Evolutionary conservation across 495 filamentous ascomycete species (phyloP), one percentile per base, ranked within the genome.

Genomic region (Lepidopterella palustris): DNA sequence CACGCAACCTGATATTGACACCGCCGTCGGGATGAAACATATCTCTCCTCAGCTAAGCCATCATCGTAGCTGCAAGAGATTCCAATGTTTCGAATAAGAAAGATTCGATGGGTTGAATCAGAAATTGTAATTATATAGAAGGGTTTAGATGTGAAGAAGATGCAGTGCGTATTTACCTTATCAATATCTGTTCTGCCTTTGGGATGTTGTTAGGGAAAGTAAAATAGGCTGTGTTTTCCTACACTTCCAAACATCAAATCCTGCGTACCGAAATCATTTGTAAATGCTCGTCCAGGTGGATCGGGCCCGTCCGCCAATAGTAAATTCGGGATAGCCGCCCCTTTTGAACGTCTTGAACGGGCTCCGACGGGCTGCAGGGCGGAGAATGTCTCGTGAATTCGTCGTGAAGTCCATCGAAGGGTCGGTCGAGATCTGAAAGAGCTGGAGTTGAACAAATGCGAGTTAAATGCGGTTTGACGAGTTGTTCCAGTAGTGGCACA

Each of bases 71-170:
- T 0, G 78, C 78, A 3, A 87, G 72, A 0, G 83, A 75, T 68
- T 87, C 84, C 10, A 87, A 77, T 0, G 84, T 87, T 69, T 84
- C 77, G 62, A 84, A 86, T 0, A 77, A 77, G 0, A 83, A 83
- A 3, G 75, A 65, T 52, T 81, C 79, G 49, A 85, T 75, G 2
- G 74, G 68, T 82, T 85, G 54, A 24, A 3, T 8, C 26, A 23
- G 24, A 4, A 13, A 20, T 5, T 59, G 32, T 24, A 23, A n/a
- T 59, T 53, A 21, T 26, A 40, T 3, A 18, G 35, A 42, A 18
- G 13, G 35, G 35, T 18, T 42, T 60, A 25, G 20, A 28, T n/a
- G n/a, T n/a, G n/a, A n/a, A n/a, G n/a, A n/a, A n/a, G 21, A 23
- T 3, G 24, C 18, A 20, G 23, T 13, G n/a, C 0, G 21, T 21